Conservation (phyloP, 2,329 filamentous ascomycete genomes). For the Tolypocladium sp. region DNA sequence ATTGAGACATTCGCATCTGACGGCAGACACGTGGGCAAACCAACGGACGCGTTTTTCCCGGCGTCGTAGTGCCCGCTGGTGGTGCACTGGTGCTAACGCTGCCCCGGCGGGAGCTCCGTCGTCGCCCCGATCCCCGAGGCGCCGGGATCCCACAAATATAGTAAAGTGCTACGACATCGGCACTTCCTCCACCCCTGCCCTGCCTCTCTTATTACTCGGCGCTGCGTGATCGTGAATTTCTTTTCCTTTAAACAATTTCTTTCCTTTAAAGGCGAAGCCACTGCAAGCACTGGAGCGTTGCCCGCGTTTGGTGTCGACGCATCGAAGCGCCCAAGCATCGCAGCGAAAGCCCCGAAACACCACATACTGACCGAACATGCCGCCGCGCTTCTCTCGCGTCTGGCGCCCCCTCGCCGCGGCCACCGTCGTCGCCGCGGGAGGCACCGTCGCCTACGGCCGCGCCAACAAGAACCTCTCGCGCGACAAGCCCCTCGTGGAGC, state of each 20-base stretch:
- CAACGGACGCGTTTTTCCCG: not conserved
- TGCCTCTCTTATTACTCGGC: not conserved
- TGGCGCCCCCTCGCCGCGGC: conserved; percentile 23
- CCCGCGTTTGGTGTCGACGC: not conserved
- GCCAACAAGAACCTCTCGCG: conserved; percentile 19
- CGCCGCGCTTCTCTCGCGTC: conserved; percentile 22
- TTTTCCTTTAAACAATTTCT: not conserved
- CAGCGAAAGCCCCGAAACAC: not conserved
- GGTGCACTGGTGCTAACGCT: not conserved
- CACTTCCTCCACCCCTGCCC: not conserved
- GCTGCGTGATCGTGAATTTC: not conserved
- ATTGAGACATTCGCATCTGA: not conserved
- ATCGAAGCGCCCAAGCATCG: too few relatives aligned
- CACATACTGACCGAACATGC: conserved; percentile 15
- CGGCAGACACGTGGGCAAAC: not conserved
- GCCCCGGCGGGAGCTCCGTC: not conserved
- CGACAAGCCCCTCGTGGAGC: conserved; percentile 21
- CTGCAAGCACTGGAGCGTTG: not conserved
- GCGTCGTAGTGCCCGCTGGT: too few relatives aligned
- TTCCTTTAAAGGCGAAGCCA: not conserved
- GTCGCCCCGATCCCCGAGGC: not conserved
- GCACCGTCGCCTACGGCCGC: conserved; percentile 18
- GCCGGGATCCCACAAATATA: not conserved
- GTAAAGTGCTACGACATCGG: not conserved
- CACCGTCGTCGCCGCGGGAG: conserved; percentile 19